These are phyloP conservation scores for Lignosus rhinocerotis DNA, from an alignment of 1,284 basidiomycete genomes.

Conservation along the genomic window DNA sequence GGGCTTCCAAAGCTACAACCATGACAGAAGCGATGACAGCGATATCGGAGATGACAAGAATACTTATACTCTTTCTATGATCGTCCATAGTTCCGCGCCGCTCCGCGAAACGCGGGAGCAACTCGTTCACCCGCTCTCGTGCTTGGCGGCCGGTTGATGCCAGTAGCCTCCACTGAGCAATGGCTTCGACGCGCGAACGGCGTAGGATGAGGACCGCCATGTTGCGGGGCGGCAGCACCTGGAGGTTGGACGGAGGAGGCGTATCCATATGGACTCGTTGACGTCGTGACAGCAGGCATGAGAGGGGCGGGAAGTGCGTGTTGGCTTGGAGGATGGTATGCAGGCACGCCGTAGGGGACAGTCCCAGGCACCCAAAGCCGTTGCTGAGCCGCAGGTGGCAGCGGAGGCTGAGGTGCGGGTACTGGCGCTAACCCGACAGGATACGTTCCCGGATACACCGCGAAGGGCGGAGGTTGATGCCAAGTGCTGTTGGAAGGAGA, in stretches of 20 bases:
- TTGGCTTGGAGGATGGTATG: background rate
- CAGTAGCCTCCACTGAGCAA: background rate
- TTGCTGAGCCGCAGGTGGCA: slow-evolving; percentile 2
- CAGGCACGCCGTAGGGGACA: background rate
- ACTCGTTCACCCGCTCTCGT: background rate
- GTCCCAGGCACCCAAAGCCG: slow-evolving; percentile 19
- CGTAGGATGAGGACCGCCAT: slow-evolving; percentile 12
- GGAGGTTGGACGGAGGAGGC: background rate
- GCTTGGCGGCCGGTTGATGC: background rate
- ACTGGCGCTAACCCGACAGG: background rate
- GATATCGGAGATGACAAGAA: background rate
- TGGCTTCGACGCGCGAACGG: slow-evolving; percentile 12
- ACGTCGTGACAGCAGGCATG: background rate
- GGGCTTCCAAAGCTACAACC: too few relatives aligned
- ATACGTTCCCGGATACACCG: slow-evolving; percentile 6
- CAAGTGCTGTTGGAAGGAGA: background rate
- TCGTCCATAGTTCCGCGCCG: background rate
- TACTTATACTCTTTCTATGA: background rate
- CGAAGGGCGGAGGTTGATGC: background rate
- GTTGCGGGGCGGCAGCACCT: slow-evolving; percentile 2
- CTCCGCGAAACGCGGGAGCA: background rate
- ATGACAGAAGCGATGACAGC: too few relatives aligned
- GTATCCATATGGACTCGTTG: background rate
- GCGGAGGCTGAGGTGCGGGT: background rate
- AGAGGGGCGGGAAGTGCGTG: background rate